Base-by-base conservation (phyloP, 805 yeast species). In the Yarrowia yakushimensis region DNA sequence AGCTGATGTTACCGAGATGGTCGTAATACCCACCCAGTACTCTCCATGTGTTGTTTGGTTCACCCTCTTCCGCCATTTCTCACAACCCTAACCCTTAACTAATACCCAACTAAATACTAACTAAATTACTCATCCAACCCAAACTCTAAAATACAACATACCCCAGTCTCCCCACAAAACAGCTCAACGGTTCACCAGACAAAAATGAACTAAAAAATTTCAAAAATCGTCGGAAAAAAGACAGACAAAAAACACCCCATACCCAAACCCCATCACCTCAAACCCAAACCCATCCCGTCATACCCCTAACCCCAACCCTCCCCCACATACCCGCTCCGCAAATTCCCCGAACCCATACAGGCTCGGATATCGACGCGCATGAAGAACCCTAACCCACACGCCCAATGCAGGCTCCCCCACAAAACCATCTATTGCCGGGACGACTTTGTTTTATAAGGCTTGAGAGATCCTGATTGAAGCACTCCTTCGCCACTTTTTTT, bases 361-460 rank as follows among this genome's bases (percentile, higher is more conserved):
- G 41, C 13, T 46, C 54, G 54, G 54, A 46, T 46, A 46, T 46
- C 54, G 54, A 31, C 31, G 37, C 25, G 25, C 54, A 30, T 46
- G 8, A 1, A 8, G 9, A 11, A 20, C 37, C 54, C 54, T 31
- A 31, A 20, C 54, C 54, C 54, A 20, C 15, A 20, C 20, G 27
- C 54, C 54, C 54, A 20, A 46, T 50, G 57, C 57, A 50, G 30
- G 42, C 41, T 50, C 57, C 57, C 57, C 57, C 57, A 50, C 57
- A 50, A 46, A 33, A 50, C 57, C 57, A 50, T 50, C 57, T 28
- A 50, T 50, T 50, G 57, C 57, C 57, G 57, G 23, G 22, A 17
- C 31, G n/a, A n/a, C n/a, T n/a, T n/a, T 4, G 42, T 5, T 15
- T 13, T 45, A 28, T 45, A 45, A 30, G 39, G 6, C 20, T 6